Evolutionary conservation across 257 asterid species (phyloP).

Genomic region (Rhazya stricta): DNA sequence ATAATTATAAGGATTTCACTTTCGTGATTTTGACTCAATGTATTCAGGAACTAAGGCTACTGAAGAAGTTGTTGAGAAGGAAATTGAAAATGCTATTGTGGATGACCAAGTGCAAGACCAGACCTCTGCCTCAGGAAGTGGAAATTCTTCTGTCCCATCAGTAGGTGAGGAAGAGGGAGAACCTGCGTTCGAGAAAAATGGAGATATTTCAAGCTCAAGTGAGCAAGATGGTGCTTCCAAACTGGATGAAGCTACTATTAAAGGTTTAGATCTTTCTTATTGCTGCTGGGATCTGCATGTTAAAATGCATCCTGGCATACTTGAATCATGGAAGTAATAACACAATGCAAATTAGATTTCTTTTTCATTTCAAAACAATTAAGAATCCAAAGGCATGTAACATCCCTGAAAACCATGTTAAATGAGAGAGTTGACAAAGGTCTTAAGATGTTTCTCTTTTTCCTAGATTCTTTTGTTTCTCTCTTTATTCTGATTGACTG

Average conservation of each 20-base stretch:
- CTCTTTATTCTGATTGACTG: too few relatives aligned
- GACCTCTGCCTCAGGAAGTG: slow-evolving; percentile 18
- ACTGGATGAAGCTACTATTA: slow-evolving; percentile 23
- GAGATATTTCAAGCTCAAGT: slow-evolving; percentile 23
- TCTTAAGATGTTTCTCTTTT: not conserved
- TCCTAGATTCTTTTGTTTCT: not conserved
- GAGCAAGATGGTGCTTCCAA: slow-evolving; percentile 27
- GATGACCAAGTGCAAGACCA: slow-evolving; percentile 26
- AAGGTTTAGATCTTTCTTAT: slow-evolving; percentile 29
- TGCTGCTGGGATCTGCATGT: not conserved
- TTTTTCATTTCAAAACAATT: not conserved
- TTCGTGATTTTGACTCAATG: slow-evolving; percentile 11
- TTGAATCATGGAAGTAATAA: not conserved
- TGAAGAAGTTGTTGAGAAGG: slow-evolving; percentile 25
- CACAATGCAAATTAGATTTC: not conserved
- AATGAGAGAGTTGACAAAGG: not conserved
- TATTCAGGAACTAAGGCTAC: slow-evolving; percentile 34
- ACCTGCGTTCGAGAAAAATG: slow-evolving; percentile 21
- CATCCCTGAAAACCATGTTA: not conserved
- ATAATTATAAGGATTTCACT: slow-evolving; percentile 10
- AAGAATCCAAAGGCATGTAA: not conserved
- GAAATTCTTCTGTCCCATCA: slow-evolving; percentile 6
- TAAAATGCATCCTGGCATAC: not conserved
- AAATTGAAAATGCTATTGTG: slow-evolving; percentile 11
- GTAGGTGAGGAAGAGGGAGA: slow-evolving; percentile 16